Percentiles rank a stretch among this genome's conserved stretches.
phyloP scores from a whole-genome alignment of 495 filamentous ascomycete genomes.

The Hypoxylon rickii region DNA sequence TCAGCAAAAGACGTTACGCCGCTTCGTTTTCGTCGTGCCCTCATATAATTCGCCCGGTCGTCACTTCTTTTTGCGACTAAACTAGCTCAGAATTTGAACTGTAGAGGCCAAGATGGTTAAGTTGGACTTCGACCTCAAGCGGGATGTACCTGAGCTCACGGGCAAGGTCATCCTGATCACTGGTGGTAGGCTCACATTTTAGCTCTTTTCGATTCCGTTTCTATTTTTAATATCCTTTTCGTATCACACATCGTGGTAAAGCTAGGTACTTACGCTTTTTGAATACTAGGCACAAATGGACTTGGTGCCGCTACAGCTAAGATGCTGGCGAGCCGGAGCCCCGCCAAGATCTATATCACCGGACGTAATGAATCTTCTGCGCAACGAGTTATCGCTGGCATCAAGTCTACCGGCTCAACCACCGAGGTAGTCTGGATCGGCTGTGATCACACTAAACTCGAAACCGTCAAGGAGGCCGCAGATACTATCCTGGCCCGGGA shows the following conservation, averaged over 20 bases:
- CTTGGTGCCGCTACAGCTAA: constrained; percentile 55
- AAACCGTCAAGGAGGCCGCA: constrained; percentile 46
- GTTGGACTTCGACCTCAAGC: constrained; percentile 24
- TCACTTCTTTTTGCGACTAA: neutral
- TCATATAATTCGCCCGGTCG: neutral
- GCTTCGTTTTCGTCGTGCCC: constrained; percentile 2
- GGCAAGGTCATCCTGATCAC: constrained; percentile 58
- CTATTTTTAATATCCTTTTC: too few species aligned
- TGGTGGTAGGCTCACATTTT: constrained; percentile 36
- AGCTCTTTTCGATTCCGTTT: neutral
- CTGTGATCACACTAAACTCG: constrained; percentile 47
- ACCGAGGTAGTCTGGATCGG: constrained; percentile 40
- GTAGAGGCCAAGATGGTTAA: constrained; percentile 13
- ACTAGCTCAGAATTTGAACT: neutral
- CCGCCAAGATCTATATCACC: constrained; percentile 51
- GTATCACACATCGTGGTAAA: neutral
- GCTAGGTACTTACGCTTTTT: neutral
- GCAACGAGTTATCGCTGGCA: constrained; percentile 25
- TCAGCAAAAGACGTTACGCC: constrained; percentile 3
- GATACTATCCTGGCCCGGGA: constrained; percentile 37
- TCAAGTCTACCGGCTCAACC: constrained; percentile 35
- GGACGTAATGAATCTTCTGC: constrained; percentile 45
- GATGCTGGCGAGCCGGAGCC: constrained; percentile 47
- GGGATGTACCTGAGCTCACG: constrained; percentile 32
- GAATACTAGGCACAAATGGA: constrained; percentile 35